A percentile compares a stretch with the other conserved stretches of the same genome.
Evolutionary conservation across 768 basidiomycete genomes (phyloP).

Genomic region (Amanita rimosa): DNA sequence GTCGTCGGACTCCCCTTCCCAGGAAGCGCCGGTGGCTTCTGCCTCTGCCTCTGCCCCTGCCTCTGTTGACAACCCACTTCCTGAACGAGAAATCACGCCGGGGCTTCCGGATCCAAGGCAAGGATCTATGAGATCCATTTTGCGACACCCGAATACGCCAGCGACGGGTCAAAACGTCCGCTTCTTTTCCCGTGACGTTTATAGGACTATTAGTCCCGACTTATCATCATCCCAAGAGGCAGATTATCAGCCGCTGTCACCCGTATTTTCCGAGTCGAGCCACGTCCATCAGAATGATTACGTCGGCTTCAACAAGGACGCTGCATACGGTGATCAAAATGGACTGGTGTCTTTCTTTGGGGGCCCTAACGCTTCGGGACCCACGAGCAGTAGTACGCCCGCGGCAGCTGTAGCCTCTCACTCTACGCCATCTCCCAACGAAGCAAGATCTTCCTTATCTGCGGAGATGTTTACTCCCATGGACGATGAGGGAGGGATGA

Average conservation of each 20-base stretch:
- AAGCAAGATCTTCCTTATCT: slow-evolving; percentile 30
- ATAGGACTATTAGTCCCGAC: slow-evolving; percentile 56
- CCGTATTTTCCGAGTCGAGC: slow-evolving; percentile 7
- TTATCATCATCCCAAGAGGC: slow-evolving; percentile 36
- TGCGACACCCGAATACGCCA: slow-evolving; percentile 60
- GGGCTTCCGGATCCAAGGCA: slow-evolving; percentile 18
- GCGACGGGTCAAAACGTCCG: slow-evolving; percentile 73
- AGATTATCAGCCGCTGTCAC: slow-evolving; percentile 21
- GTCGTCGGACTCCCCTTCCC: slow-evolving; percentile 16
- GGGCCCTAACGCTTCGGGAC: slow-evolving; percentile 16
- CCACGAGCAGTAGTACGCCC: slow-evolving; percentile 17
- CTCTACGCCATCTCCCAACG: slow-evolving; percentile 21
- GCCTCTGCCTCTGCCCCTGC: background rate
- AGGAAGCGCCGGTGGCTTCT: background rate
- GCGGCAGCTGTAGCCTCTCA: slow-evolving; percentile 19
- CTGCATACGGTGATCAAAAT: slow-evolving; percentile 14
- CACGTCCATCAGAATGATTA: background rate
- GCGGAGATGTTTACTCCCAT: slow-evolving; percentile 45
- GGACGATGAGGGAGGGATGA: slow-evolving; percentile 12
- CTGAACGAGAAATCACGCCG: background rate
- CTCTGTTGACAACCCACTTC: background rate
- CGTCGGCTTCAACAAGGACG: slow-evolving; percentile 4
- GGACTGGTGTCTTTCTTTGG: slow-evolving; percentile 18
- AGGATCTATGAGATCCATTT: slow-evolving; percentile 59
- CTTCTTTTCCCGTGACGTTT: slow-evolving; percentile 64